phyloP scores from a whole-genome alignment of 1,284 basidiomycete genomes.

The Apiotrichum porosum region DNA sequence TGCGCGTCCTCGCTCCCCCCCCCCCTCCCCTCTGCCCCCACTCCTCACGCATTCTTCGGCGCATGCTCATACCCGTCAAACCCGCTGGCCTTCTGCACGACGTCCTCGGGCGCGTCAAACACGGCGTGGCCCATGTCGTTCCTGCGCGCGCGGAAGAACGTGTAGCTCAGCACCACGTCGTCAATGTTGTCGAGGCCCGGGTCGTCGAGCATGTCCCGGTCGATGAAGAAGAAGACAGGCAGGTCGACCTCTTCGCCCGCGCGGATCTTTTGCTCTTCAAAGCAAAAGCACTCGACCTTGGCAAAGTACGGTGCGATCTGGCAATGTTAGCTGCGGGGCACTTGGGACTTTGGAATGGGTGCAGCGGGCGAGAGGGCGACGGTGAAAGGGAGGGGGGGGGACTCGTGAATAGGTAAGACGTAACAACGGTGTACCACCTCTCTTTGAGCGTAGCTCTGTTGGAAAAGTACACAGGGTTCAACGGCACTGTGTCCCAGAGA shows the following conservation, averaged over 20 bases:
- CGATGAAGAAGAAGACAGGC: conserved; percentile 97
- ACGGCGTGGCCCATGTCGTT: conserved; percentile 76
- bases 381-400: too few relatives aligned
- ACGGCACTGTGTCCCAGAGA: too few relatives aligned
- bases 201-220: conserved; percentile 92
- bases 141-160: conserved; percentile 88
- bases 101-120: conserved; percentile 74
- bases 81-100: conserved; percentile 69
- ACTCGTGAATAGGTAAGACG: too few relatives aligned
- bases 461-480: too few relatives aligned
- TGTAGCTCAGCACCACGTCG: conserved; percentile 91
- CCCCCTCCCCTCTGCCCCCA: too few relatives aligned
- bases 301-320: conserved; percentile 98
- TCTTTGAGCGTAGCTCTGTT: too few relatives aligned
- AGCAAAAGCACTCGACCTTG: conserved; percentile 99
- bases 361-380: background rate
- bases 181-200: conserved; percentile 78
- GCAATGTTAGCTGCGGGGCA: too few relatives aligned
- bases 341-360: too few relatives aligned
- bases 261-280: conserved; percentile 93
- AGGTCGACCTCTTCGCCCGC: conserved; percentile 97
- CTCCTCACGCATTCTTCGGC: background rate
- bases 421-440: too few relatives aligned
- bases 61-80: conserved; percentile 50
- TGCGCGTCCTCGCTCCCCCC: too few relatives aligned